Evolutionary conservation across 2,329 filamentous ascomycete genomes (phyloP).

Genomic region (Botrytis sinoallii): DNA sequence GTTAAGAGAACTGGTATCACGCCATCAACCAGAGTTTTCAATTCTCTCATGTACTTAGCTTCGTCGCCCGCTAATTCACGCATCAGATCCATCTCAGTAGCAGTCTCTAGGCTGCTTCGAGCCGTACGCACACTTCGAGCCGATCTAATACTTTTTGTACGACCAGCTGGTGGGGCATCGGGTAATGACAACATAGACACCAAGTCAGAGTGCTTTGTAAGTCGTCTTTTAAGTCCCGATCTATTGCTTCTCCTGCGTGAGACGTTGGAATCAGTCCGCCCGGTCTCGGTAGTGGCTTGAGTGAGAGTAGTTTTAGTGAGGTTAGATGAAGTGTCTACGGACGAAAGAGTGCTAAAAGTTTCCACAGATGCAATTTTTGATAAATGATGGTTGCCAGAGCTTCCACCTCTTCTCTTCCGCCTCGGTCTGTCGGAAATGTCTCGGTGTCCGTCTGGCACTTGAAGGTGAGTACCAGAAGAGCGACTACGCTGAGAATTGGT

Average conservation of each 20-base stretch:
- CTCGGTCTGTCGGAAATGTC: constrained; percentile 21
- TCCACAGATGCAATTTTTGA: constrained; percentile 37
- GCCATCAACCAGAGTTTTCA: constrained; percentile 90
- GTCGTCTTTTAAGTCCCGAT: constrained; percentile 52
- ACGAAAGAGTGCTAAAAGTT: constrained; percentile 30
- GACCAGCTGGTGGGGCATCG: constrained; percentile 52
- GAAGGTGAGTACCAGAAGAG: constrained; percentile 19
- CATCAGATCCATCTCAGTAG: constrained; percentile 73
- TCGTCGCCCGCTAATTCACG: constrained; percentile 81
- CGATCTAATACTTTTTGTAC: constrained; percentile 69
- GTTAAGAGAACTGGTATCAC: constrained; percentile 90
- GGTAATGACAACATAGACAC: constrained; percentile 86
- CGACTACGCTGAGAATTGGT: constrained; percentile 18
- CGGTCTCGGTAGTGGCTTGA: constrained; percentile 36
- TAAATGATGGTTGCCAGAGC: constrained; percentile 31
- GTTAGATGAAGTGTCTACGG: constrained; percentile 30
- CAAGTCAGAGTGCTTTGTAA: constrained; percentile 90
- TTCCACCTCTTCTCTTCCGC: constrained; percentile 26
- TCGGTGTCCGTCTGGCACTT: constrained; percentile 19
- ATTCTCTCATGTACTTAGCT: constrained; percentile 80
- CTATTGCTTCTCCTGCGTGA: constrained; percentile 32
- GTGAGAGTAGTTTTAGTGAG: constrained; percentile 43
- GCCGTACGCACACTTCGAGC: constrained; percentile 75
- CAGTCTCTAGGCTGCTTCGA: constrained; percentile 61
- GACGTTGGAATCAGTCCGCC: constrained; percentile 28